Evolutionary conservation across 768 basidiomycete species (phyloP), one percentile per base, ranked within the genome.

Genomic region (Lactarius deliciosus): DNA sequence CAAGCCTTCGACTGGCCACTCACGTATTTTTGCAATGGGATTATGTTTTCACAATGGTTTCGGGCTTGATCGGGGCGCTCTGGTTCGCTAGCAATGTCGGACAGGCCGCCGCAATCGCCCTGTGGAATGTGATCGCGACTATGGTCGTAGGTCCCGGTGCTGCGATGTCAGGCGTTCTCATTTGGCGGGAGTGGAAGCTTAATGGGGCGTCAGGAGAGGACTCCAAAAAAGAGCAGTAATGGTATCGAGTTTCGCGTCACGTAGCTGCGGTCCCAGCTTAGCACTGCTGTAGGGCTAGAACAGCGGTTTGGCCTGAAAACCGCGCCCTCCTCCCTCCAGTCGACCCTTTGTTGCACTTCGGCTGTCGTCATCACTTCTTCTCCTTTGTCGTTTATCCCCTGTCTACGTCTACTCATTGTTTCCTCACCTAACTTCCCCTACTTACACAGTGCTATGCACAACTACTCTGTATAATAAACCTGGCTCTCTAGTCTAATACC

Each of bases 1-100:
- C 57, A 25, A 63, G 25, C 11, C 61, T 70, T 55, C 45, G 28
- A 9, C 32, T 43, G 36, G 63, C 60, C 22, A 50, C 61, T 18
- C 61, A 59, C 54, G 20, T 59, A 7, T 69, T 69, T 40, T 25
- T 70, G 16, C 63, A 65, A 20, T 70, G 69, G 69, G 64, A 70
- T 38, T 61, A 50, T 11, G 20, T 55, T 2, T 70, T 70, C 45
- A 59, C 57, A 1, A 57, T 70, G 16, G 61, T 45, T 47, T 57
- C 69, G 30, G 58, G 63, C 20, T 25, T 69, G 32, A 36, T 69
- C 1, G 67, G 58, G 3, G 57, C 57, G 11, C 61, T 70, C 56
- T 70, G 69, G 69, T 65, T 70, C 25, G 64, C 69, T 16, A n/a
- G 13, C 20, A 61, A 43, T 32, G 16, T 43, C 13, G 30, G 47